phyloP scores from a whole-genome alignment of 257 asterid species.

The Fraxinus americana region DNA sequence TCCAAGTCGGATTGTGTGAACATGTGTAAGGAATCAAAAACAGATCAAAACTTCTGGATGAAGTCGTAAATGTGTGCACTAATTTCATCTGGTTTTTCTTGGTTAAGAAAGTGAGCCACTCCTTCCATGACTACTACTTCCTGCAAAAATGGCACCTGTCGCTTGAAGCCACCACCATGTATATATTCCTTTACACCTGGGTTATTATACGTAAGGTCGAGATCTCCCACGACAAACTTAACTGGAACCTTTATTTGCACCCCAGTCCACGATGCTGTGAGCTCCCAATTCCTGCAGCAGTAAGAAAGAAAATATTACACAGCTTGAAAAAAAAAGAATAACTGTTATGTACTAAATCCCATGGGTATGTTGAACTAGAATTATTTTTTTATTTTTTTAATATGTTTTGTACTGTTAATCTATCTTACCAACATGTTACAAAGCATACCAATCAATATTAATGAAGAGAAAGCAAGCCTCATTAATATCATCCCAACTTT shows the following conservation, averaged over 20 bases:
- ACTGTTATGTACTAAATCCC: neutral
- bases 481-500: neutral
- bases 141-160: constrained; percentile 68
- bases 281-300: constrained; percentile 80
- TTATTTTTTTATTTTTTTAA: too few species aligned
- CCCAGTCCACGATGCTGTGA: constrained; percentile 64
- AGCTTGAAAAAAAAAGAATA: neutral
- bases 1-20: neutral
- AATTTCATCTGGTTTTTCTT: constrained; percentile 80
- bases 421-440: neutral
- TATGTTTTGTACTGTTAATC: neutral
- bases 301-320: neutral
- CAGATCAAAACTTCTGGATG: constrained; percentile 55
- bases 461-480: neutral
- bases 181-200: constrained; percentile 76
- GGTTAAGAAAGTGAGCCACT: constrained; percentile 79
- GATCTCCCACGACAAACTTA: constrained; percentile 82
- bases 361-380: neutral
- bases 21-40: neutral
- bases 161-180: constrained; percentile 65
- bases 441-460: neutral
- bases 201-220: constrained; percentile 64
- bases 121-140: constrained; percentile 82
- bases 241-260: constrained; percentile 77
- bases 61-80: constrained; percentile 68